A percentile compares a stretch with the other conserved stretches of the same genome.
These are phyloP conservation scores for Colletotrichum musae DNA, from an alignment of 2,329 filamentous ascomycete species.

Conservation along the genomic window DNA sequence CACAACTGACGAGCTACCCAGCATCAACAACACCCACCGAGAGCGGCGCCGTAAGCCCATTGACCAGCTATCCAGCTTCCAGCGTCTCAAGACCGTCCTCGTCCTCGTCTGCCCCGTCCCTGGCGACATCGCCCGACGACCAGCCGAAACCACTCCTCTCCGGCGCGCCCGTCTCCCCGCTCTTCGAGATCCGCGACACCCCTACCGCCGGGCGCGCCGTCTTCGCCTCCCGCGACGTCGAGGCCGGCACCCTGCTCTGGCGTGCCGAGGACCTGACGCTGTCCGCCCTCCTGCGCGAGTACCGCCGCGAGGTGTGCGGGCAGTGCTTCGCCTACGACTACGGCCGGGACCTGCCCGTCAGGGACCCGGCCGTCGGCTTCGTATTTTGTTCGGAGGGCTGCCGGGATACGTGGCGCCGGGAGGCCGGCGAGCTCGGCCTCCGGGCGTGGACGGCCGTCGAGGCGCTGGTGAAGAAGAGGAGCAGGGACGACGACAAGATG, in stretches of 20 bases:
- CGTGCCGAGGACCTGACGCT: slow-evolving; percentile 35
- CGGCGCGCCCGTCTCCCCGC: slow-evolving; percentile 24
- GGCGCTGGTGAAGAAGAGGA: slow-evolving; percentile 30
- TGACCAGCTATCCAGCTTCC: slow-evolving; percentile 36
- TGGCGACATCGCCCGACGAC: slow-evolving; percentile 2
- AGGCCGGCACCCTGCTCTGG: slow-evolving; percentile 20
- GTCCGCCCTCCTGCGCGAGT: slow-evolving; percentile 31
- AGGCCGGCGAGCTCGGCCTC: slow-evolving; percentile 29
- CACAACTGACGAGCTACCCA: slow-evolving; percentile 35
- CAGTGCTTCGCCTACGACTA: slow-evolving; percentile 35
- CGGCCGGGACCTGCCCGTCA: slow-evolving; percentile 25
- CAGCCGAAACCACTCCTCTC: neutral
- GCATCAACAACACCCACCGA: slow-evolving; percentile 20
- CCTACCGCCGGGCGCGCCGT: slow-evolving; percentile 36
- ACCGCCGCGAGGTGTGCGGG: slow-evolving; percentile 36
- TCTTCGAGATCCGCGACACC: slow-evolving; percentile 35
- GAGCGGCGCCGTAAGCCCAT: slow-evolving; percentile 23
- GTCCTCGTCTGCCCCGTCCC: slow-evolving; percentile 25
- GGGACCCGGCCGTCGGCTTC: slow-evolving; percentile 31
- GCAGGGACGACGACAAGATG: slow-evolving; percentile 20
- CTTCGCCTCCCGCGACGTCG: slow-evolving; percentile 20
- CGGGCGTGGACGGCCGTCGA: slow-evolving; percentile 34
- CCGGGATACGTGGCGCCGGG: slow-evolving; percentile 10
- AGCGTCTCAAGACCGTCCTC: slow-evolving; percentile 47
- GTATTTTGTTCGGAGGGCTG: slow-evolving; percentile 32